Conservation (phyloP, 805 yeast genomes). For the Starmerella scarabaei region DNA sequence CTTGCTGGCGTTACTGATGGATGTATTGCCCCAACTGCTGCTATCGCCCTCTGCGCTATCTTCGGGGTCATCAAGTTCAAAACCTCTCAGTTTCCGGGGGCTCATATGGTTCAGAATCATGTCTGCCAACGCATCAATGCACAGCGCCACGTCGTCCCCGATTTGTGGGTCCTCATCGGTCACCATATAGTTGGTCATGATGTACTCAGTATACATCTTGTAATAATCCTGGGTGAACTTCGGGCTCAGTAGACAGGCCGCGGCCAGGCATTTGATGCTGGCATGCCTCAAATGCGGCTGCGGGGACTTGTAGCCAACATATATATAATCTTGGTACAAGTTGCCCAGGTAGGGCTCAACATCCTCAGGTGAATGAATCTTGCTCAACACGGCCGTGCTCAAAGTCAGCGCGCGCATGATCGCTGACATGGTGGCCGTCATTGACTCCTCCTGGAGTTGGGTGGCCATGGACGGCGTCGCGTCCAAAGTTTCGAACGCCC, state of each 20-base stretch:
- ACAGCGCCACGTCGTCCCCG: slow-evolving; percentile 1
- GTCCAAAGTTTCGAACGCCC: slow-evolving; percentile 15
- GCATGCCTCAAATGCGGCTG: slow-evolving; percentile 43
- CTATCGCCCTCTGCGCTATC: background rate
- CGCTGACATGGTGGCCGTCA: slow-evolving; percentile 2
- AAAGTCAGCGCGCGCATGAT: slow-evolving; percentile 36
- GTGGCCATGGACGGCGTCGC: slow-evolving; percentile 6
- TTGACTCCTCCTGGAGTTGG: slow-evolving; percentile 2
- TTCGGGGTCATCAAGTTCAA: background rate
- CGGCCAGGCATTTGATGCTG: slow-evolving; percentile 65
- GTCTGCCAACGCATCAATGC: slow-evolving; percentile 20
- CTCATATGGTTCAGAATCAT: slow-evolving; percentile 22
- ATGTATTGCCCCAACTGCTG: background rate
- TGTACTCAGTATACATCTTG: slow-evolving; percentile 5
- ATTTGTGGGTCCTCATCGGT: slow-evolving; percentile 1
- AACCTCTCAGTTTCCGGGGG: background rate
- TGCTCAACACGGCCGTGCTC: slow-evolving; percentile 55
- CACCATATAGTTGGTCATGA: slow-evolving; percentile 37
- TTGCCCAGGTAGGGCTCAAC: slow-evolving; percentile 52
- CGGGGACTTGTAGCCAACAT: slow-evolving; percentile 59
- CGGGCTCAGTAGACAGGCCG: slow-evolving; percentile 43
- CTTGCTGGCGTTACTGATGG: background rate
- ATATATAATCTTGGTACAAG: slow-evolving; percentile 40
- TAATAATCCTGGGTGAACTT: slow-evolving; percentile 9
- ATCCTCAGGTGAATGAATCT: slow-evolving; percentile 51